Evolutionary conservation across 768 basidiomycete genomes (phyloP), one percentile per base, ranked within the genome.

Genomic region (Tricholoma terreum): DNA sequence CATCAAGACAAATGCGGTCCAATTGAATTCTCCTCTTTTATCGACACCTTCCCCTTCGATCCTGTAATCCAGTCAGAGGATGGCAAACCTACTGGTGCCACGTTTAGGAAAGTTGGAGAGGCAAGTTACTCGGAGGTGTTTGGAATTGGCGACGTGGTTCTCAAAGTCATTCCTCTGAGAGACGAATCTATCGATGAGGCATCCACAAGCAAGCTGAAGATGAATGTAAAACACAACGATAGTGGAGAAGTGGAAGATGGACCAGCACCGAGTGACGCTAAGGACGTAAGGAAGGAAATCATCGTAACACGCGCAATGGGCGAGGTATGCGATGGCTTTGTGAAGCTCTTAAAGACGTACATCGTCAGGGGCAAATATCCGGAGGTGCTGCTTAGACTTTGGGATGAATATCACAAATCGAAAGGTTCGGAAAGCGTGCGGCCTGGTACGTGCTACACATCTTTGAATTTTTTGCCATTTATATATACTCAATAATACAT

Each of bases 81-180:
- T 11, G 57, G 53, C 14, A 43, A 58, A 1, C 52, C 34, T 9
- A 49, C 35, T 61, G 73, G 58, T 33, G 58, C 71, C 21, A 70
- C 55, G 6, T 93, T 94, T 71, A 78, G 73, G 62, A 99, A 99
- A 72, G 86, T 98, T 46, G 96, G 96, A 40, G 97, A 99, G 74
- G 97, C 97, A 6, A 92, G 90, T 50, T 99, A 90, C 71, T 96
- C 93, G 0, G 97, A 99, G 67, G 97, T 99, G 27, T 99, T 92
- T 70, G 89, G 89, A 7, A 87, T 94, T 51, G 89, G 89, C 2
- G 84, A 90, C 61, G 84, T 95, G 33, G 94, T 95, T n/a, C 78
- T 95, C 61, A 96, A 95, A 75, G 80, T 97, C 45, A 85, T 95
- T 35, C 94, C 93, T 6, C 71, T 94, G 35, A 78, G 84, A 50